phyloP scores from a whole-genome alignment of 2,329 filamentous ascomycete genomes.

The Raffaelea albimanens region DNA sequence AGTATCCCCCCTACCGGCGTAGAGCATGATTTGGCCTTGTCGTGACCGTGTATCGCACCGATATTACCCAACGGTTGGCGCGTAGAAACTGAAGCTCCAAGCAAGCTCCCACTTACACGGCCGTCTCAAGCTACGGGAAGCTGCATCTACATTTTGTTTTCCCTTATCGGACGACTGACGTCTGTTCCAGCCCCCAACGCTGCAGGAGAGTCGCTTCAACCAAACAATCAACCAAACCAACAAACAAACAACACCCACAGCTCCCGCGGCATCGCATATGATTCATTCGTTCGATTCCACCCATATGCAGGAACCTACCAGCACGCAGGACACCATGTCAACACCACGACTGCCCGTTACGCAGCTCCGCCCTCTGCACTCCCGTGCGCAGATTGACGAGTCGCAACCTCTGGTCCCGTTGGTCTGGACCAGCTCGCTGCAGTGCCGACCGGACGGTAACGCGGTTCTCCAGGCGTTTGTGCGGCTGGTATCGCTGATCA shows the following conservation, averaged over 20 bases:
- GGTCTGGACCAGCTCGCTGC: neutral
- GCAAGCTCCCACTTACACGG: neutral
- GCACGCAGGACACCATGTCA: neutral
- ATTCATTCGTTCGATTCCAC: too few species aligned
- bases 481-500: neutral
- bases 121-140: neutral
- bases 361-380: constrained; percentile 3
- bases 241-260: neutral
- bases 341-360: neutral
- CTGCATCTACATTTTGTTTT: neutral
- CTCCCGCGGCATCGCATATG: too few species aligned
- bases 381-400: neutral
- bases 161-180: neutral
- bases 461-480: neutral
- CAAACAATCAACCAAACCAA: neutral
- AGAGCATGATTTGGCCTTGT: neutral
- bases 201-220: too few species aligned
- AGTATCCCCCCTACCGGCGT: too few species aligned
- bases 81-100: neutral
- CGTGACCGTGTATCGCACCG: too few species aligned
- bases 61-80: neutral
- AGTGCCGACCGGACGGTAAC: neutral
- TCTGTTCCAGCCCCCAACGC: too few species aligned
- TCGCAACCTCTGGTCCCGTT: neutral
- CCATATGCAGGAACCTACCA: neutral